These are phyloP conservation scores for Phytophthora pluvialis DNA, from an alignment of 352 stramenopile genomes.

Conservation along the genomic window DNA sequence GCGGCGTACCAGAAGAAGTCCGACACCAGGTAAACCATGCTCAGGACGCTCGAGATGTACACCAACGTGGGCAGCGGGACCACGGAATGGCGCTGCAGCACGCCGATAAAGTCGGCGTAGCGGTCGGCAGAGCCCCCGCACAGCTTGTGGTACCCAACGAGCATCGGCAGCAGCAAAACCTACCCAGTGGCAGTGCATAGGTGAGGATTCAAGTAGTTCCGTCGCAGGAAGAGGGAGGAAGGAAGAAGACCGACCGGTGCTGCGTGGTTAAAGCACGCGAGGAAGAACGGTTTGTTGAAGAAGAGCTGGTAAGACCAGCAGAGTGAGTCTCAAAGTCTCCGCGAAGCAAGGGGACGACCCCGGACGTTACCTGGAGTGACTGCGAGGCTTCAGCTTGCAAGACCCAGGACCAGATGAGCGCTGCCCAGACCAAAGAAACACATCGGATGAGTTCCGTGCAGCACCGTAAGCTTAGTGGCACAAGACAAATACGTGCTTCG, in stretches of 20 bases:
- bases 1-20: slow-evolving; percentile 73
- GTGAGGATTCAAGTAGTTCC: background rate
- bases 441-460: background rate
- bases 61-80: slow-evolving; percentile 40
- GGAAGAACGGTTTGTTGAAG: slow-evolving; percentile 58
- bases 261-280: slow-evolving; percentile 66
- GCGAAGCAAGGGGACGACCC: too few species aligned
- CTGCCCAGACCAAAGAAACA: slow-evolving; percentile 4
- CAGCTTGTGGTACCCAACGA: slow-evolving; percentile 48
- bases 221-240: too few species aligned
- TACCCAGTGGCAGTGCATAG: slow-evolving; percentile 18
- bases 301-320: slow-evolving; percentile 15
- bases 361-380: slow-evolving; percentile 33
- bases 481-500: too few species aligned
- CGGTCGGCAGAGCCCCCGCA: slow-evolving; percentile 24
- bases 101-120: slow-evolving; percentile 24
- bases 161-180: slow-evolving; percentile 47
- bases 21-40: slow-evolving; percentile 47
- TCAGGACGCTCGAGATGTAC: slow-evolving; percentile 48
- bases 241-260: slow-evolving; percentile 29
- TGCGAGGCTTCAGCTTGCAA: slow-evolving; percentile 41
- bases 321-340: slow-evolving; percentile 5
- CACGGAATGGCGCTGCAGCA: slow-evolving; percentile 50
- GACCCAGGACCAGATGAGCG: slow-evolving; percentile 40
- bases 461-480: too few species aligned